Evolutionary conservation across 169 alveolate genomes (phyloP).

Genomic region (Amoebophrya sp.): DNA sequence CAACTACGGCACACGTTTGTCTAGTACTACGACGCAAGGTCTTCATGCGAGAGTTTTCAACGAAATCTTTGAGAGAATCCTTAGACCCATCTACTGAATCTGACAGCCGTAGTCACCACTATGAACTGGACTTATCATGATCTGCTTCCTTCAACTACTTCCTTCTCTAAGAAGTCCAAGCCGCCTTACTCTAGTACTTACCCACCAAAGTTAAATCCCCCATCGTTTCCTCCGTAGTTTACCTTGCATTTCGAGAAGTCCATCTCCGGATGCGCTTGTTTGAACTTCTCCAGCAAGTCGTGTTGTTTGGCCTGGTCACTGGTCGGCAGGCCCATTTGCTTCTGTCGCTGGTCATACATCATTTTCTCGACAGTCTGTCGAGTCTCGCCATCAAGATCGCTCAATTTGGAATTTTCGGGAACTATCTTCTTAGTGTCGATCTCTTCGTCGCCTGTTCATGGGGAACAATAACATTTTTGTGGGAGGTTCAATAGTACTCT

Average conservation of each 20-base stretch:
- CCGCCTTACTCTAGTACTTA: neutral
- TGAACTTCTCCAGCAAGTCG: constrained; percentile 84
- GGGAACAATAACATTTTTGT: too few species aligned
- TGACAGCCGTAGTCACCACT: too few species aligned
- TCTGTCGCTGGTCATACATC: constrained; percentile 86
- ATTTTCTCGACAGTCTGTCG: constrained; percentile 92
- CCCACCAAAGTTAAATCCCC: neutral
- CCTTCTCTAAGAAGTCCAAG: too few species aligned
- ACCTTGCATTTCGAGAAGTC: constrained; percentile 92
- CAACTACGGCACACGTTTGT: too few species aligned
- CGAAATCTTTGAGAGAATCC: too few species aligned
- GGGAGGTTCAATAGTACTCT: too few species aligned
- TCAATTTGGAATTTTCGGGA: constrained; percentile 92
- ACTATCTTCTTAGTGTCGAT: constrained; percentile 92
- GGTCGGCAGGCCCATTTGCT: constrained; percentile 85
- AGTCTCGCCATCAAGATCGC: constrained; percentile 93
- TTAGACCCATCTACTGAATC: too few species aligned
- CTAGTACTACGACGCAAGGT: too few species aligned
- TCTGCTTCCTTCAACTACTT: too few species aligned
- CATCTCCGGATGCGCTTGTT: constrained; percentile 94
- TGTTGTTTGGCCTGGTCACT: constrained; percentile 81
- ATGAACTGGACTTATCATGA: too few species aligned
- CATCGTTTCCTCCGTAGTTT: constrained; percentile 57
- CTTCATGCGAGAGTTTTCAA: too few species aligned
- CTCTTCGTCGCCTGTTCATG: constrained; percentile 81